Conservation (phyloP, 345 rosid genomes). For the Capsella bursapastoris region DNA sequence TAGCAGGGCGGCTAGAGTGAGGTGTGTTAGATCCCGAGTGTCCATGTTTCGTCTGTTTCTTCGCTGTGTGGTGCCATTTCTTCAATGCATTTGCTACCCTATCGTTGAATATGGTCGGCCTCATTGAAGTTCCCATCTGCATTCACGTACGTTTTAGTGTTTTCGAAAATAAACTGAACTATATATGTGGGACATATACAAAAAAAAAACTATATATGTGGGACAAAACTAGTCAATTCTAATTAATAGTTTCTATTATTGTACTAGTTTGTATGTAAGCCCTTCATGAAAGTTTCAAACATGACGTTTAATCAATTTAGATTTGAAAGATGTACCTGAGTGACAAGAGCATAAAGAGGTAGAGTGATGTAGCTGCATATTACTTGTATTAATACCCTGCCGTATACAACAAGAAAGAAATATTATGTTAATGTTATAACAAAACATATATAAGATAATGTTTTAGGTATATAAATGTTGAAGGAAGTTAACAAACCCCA, state of each 20-base stretch:
- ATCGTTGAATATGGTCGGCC: constrained; percentile 80
- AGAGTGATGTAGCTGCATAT: constrained; percentile 94
- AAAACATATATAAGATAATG: background rate
- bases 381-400: constrained; percentile 77
- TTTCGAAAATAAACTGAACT: background rate
- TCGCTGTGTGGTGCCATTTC: constrained; percentile 80
- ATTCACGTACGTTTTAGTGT: constrained; percentile 24
- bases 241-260: too few relatives aligned
- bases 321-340: constrained; percentile 58
- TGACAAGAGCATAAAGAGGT: constrained; percentile 95
- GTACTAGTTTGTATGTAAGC: background rate
- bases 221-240: background rate
- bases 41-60: constrained; percentile 67
- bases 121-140: constrained; percentile 95
- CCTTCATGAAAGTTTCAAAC: background rate
- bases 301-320: background rate
- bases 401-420: constrained; percentile 6
- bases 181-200: background rate
- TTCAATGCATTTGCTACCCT: constrained; percentile 74
- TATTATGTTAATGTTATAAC: background rate
- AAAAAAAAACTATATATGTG: background rate
- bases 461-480: background rate
- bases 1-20: constrained; percentile 64
- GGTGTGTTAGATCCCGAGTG: constrained; percentile 63
- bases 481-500: constrained; percentile 68